These are phyloP conservation scores for Paraconiothyrium sp. DNA, from an alignment of 2,329 filamentous ascomycete genomes.

Conservation along the genomic window DNA sequence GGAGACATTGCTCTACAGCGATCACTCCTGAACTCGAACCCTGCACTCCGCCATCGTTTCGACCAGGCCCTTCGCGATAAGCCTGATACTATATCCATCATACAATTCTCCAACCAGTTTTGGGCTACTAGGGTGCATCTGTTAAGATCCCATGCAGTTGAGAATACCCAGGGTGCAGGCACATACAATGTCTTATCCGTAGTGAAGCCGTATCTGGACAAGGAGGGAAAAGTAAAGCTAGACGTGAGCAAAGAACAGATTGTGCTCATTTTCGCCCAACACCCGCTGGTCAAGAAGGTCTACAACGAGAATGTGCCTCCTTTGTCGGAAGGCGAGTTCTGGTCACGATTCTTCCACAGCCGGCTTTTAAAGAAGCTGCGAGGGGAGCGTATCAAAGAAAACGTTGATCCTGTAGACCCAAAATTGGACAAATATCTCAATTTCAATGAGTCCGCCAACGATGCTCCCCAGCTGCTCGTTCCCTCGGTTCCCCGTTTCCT, in stretches of 20 bases:
- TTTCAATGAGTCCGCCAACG: slow-evolving; percentile 68
- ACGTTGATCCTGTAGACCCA: slow-evolving; percentile 74
- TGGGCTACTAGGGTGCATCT: slow-evolving; percentile 90
- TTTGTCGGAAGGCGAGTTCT: slow-evolving; percentile 82
- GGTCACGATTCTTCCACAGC: slow-evolving; percentile 93
- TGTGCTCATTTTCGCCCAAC: slow-evolving; percentile 89
- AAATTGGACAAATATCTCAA: slow-evolving; percentile 88
- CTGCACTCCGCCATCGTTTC: slow-evolving; percentile 81
- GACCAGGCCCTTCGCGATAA: slow-evolving; percentile 85
- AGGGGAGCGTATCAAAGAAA: slow-evolving; percentile 84
- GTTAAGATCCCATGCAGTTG: slow-evolving; percentile 88
- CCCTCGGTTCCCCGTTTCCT: slow-evolving; percentile 86
- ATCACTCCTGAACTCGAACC: slow-evolving; percentile 84
- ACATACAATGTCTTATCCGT: slow-evolving; percentile 94
- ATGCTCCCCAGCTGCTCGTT: slow-evolving; percentile 57
- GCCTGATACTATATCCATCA: slow-evolving; percentile 80
- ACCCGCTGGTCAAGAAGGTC: slow-evolving; percentile 86
- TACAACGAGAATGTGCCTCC: slow-evolving; percentile 91
- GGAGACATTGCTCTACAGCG: slow-evolving; percentile 84
- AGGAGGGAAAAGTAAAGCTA: slow-evolving; percentile 73
- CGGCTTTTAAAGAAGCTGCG: slow-evolving; percentile 89
- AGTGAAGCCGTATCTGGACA: slow-evolving; percentile 77
- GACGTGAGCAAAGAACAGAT: slow-evolving; percentile 93
- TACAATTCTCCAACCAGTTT: slow-evolving; percentile 89
- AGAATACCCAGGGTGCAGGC: slow-evolving; percentile 84